Base-by-base conservation (phyloP, 148 eudicot genomes). In the Chenopodium album region DNA sequence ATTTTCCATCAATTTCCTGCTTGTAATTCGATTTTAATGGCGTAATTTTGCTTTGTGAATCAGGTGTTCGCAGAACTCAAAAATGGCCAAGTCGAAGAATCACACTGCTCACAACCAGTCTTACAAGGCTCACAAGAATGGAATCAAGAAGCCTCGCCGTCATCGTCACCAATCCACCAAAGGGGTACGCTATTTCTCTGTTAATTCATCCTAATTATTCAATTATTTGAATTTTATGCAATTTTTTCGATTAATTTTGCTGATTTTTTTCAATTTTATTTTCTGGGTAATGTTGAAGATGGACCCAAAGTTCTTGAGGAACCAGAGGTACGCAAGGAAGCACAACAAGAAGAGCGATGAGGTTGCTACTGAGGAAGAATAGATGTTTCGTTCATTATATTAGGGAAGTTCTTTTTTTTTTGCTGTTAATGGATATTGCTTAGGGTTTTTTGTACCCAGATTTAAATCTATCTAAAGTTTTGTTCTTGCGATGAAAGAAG, bases 311-410 rank as follows among this genome's bases (percentile, higher is more conserved):
- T 93, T 93, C 79, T 81, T 93, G 89, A 93, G 97, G 92, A 93
- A 93, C 87, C 94, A 93, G 87, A 93, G 97, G 97, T 90, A 92
- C 28, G 97, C 97, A 12, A 90, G 97, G 94, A 93, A 93, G 92
- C 95, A 93, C 87, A 93, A 92, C 91, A 92, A 89, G 71, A 87
- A 87, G 87, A 59, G 71, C 34, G 92, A 84, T 2, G 95, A 89
- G 23, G 79, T 75, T 32, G 82, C 90, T 19, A 69, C 87, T 63
- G 92, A 71, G 23, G 90, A 92, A 87, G 90, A 90, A 84, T 90
- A 89, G 86, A 85, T 20, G 19, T n/a, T 9, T 54, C n/a, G 5
- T 22, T 46, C 1, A 19, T 44, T 46, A 14, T 56, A 62, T 83
- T 83, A 76, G 86, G 70, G 76, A 17, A 68, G 26, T 59, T 68